Evolutionary conservation across 75 land plant genomes (phyloP), one percentile per base, ranked within the genome.

Genomic region (Pinus albicaulis): DNA sequence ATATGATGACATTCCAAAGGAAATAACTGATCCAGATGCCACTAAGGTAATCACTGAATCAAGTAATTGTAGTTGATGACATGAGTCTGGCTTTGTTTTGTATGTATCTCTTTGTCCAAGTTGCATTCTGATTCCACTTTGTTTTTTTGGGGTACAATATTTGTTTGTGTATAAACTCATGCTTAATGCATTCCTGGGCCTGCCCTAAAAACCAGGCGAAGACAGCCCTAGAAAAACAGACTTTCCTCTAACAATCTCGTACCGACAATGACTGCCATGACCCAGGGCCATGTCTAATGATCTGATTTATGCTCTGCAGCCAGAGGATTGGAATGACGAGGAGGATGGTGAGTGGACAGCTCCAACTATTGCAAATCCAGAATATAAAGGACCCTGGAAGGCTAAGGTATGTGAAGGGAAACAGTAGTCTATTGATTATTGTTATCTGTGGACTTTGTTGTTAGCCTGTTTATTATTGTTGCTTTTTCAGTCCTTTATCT

Each of bases 281-380:
- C 4, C 2, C 10, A 66, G n/a, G 7, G 20, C 22, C 13, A 38
- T 66, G 22, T 34, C 48, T 66, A 38, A 68, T 38, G 3, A 3
- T 68, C 13, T 34, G 36, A 28, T 64, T n/a, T 38, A 1, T 36
- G 22, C 13, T 11, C 73, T 82, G 10, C 84, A 95, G 98, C 98
- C 98, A 16, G 94, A 95, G 22, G 97, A 95, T 69, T 95, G 98
- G 98, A 97, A 93, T 84, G 97, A 95, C 70, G 97, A 95, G 77
- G 94, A 94, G 77, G 92, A 96, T 90, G 97, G 99, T 76, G 99
- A 94, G 65, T 96, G 99, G 99, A 87, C 86, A 57, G 88, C 92
- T 23, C 98, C 98, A 73, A 92, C 90, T 56, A 92, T 94, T 59
- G 82, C 98, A 25, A 96, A 96, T 76, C 99, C 98, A 36, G 98